phyloP scores from a whole-genome alignment of 129 eudicot genomes.

The Lactuca sativa region DNA sequence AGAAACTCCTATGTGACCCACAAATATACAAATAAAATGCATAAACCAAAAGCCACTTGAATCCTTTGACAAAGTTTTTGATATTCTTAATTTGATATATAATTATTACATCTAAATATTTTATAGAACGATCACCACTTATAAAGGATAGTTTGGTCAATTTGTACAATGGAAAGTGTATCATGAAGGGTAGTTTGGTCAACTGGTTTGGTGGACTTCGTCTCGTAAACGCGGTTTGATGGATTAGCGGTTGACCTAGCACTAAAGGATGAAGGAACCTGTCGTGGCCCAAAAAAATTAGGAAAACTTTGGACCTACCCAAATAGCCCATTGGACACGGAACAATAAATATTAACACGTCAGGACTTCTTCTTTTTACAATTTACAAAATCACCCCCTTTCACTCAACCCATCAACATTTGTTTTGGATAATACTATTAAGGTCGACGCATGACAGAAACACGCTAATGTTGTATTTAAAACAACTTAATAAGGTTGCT shows the following conservation, averaged over 20 bases:
- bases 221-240: conserved; percentile 36
- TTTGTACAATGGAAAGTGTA: not conserved
- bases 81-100: not conserved
- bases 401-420: not conserved
- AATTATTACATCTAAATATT: not conserved
- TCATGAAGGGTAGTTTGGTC: conserved; percentile 13
- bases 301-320: conserved; percentile 29
- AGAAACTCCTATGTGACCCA: not conserved
- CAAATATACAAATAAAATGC: not conserved
- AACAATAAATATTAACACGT: conserved; percentile 2
- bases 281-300: conserved; percentile 16
- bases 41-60: not conserved
- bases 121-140: not conserved
- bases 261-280: conserved; percentile 12
- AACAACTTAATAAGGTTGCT: too few relatives aligned
- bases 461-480: not conserved
- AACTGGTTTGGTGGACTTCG: conserved; percentile 19
- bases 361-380: not conserved
- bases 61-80: not conserved
- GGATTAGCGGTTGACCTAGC: conserved; percentile 28
- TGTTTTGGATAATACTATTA: not conserved
- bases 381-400: not conserved
- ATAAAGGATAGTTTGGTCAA: conserved; percentile 18
- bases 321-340: conserved; percentile 26
- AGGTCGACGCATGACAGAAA: not conserved